These are phyloP conservation scores for Trypanosoma congolense DNA, from an alignment of 208 protist species.

Conservation along the genomic window DNA sequence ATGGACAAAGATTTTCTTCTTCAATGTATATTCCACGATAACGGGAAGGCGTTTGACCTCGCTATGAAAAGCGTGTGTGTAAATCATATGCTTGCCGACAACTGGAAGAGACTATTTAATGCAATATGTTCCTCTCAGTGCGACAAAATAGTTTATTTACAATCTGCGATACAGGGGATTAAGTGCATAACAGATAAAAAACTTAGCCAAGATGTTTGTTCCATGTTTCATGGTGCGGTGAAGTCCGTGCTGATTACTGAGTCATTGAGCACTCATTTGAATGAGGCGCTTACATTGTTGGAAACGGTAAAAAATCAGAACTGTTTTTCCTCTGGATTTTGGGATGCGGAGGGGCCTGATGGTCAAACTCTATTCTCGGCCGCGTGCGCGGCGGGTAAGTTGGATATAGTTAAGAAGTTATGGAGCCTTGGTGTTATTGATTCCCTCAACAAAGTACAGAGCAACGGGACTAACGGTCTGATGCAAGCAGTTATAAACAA, in stretches of 20 bases:
- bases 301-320: constrained; percentile 1
- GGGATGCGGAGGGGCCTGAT: constrained; percentile 1
- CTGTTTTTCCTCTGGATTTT: constrained; percentile 11
- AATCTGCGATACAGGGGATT: constrained; percentile 1
- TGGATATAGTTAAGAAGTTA: constrained; percentile 9
- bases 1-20: constrained; percentile 5
- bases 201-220: not conserved
- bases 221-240: constrained; percentile 11
- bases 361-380: constrained; percentile 20
- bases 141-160: not conserved
- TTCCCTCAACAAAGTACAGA: constrained; percentile 18
- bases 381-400: constrained; percentile 12
- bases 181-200: not conserved
- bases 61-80: constrained; percentile 4
- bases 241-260: not conserved
- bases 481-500: constrained; percentile 23
- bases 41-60: not conserved
- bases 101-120: constrained; percentile 8
- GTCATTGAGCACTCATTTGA: not conserved
- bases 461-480: constrained; percentile 17
- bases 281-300: constrained; percentile 2
- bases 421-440: constrained; percentile 7
- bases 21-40: constrained; percentile 9
- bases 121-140: not conserved
- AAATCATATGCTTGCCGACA: not conserved